These are phyloP conservation scores for Drechslera avenae DNA, from an alignment of 2,329 filamentous ascomycete species.

Conservation along the genomic window DNA sequence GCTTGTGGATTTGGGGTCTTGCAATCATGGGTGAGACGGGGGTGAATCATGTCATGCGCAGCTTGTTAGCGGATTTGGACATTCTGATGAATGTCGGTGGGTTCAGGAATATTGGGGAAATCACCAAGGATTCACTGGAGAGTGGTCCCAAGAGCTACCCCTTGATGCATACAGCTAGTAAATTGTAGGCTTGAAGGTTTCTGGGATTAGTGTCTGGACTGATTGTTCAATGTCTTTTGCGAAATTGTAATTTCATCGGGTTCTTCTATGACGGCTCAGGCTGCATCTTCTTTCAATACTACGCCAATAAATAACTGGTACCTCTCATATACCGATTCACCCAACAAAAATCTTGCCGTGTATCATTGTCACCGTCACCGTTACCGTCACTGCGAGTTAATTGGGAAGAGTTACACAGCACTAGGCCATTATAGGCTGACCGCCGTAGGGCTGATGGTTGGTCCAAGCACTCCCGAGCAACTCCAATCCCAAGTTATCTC, in stretches of 20 bases:
- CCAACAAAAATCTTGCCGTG: too few relatives aligned
- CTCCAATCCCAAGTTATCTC: conserved; percentile 8
- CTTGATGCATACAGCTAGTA: conserved; percentile 29
- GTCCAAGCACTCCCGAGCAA: conserved; percentile 20
- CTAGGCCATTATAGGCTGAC: conserved; percentile 16
- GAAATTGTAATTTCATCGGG: too few relatives aligned
- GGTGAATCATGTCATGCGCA: conserved; percentile 66
- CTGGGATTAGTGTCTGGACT: too few relatives aligned
- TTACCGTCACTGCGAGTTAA: background rate
- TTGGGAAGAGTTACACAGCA: background rate
- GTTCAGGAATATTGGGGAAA: conserved; percentile 58
- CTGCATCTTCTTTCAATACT: too few relatives aligned
- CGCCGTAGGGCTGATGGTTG: conserved; percentile 16
- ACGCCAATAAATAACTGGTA: too few relatives aligned
- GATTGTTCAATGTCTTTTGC: too few relatives aligned
- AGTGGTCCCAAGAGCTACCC: conserved; percentile 30
- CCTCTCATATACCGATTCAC: too few relatives aligned
- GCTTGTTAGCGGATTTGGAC: conserved; percentile 66
- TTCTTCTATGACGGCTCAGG: too few relatives aligned
- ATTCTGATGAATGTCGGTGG: conserved; percentile 66
- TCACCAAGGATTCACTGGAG: conserved; percentile 50
- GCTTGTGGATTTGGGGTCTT: conserved; percentile 66
- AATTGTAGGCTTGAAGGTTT: conserved; percentile 21
- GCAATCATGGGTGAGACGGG: conserved; percentile 65
- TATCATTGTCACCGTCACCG: too few relatives aligned